Evolutionary conservation across 108 stramenopile genomes (phyloP).

Genomic region (Stephanodiscus triporus): DNA sequence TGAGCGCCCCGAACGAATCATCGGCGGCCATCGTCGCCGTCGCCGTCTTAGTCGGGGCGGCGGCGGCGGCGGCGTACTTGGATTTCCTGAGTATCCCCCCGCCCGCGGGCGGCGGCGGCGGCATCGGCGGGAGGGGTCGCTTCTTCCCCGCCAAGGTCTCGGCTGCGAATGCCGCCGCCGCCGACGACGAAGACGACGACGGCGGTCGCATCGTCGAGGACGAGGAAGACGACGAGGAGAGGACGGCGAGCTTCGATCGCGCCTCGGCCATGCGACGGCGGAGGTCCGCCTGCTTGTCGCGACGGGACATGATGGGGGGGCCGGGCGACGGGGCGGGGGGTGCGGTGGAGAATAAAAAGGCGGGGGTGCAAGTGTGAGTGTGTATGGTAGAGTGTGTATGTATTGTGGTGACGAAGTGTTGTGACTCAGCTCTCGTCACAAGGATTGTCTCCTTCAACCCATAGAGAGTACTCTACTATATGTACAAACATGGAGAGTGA

Average conservation of each 20-base stretch:
- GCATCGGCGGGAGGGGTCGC: background rate
- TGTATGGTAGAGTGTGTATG: too few species aligned
- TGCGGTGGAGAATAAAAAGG: too few species aligned
- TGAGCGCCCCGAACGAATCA: slow-evolving; percentile 7
- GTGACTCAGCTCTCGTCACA: too few species aligned
- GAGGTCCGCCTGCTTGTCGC: slow-evolving; percentile 36
- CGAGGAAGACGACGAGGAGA: background rate
- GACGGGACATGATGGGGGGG: slow-evolving; percentile 22
- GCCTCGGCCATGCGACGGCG: slow-evolving; percentile 44
- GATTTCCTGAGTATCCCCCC: slow-evolving; percentile 31
- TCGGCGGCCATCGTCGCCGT: background rate
- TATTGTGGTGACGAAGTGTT: too few species aligned
- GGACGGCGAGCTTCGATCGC: slow-evolving; percentile 30
- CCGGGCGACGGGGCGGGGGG: too few species aligned
- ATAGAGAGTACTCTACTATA: too few species aligned
- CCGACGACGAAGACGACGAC: background rate
- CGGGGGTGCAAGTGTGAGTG: too few species aligned
- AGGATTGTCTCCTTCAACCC: too few species aligned
- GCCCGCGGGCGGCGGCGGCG: slow-evolving; percentile 4
- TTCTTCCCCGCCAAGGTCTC: too few species aligned
- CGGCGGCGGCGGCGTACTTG: slow-evolving; percentile 23
- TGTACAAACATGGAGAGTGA: too few species aligned
- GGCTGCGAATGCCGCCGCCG: too few species aligned
- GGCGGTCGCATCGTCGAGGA: background rate
- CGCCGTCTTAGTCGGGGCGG: background rate